Evolutionary conservation across 768 basidiomycete genomes (phyloP).

Genomic region (Boletales sp.): DNA sequence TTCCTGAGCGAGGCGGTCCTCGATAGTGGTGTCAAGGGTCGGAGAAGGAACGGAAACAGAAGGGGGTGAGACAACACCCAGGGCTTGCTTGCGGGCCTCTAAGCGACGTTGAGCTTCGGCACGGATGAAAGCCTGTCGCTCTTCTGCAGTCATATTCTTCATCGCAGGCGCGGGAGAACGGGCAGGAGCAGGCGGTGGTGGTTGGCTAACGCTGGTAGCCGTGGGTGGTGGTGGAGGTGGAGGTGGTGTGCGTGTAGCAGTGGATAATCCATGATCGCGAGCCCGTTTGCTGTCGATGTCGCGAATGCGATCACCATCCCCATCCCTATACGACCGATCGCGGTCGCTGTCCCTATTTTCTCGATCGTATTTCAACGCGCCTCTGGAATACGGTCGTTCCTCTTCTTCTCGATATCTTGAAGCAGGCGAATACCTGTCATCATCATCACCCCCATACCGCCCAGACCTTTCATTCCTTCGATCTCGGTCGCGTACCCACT

Average conservation of each 20-base stretch:
- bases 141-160: conserved; percentile 81
- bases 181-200: conserved; percentile 49
- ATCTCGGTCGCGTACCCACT: conserved; percentile 78
- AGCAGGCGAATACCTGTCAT: conserved; percentile 31
- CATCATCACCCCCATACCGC: conserved; percentile 52
- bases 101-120: conserved; percentile 80
- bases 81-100: conserved; percentile 77
- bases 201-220: conserved; percentile 32
- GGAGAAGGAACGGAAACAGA: conserved; percentile 37
- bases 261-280: conserved; percentile 36
- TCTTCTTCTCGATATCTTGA: conserved; percentile 38
- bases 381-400: conserved; percentile 53
- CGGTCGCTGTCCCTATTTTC: conserved; percentile 38
- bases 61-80: conserved; percentile 61
- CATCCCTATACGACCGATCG: conserved; percentile 30
- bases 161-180: conserved; percentile 57
- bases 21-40: conserved; percentile 73
- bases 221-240: conserved; percentile 46
- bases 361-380: conserved; percentile 32
- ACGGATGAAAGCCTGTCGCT: conserved; percentile 73
- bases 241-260: conserved; percentile 42
- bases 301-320: conserved; percentile 15
- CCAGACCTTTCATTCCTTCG: conserved; percentile 79
- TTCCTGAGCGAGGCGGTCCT: conserved; percentile 81
- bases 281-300: conserved; percentile 31